Base-by-base conservation (phyloP, 345 rosid genomes). In the Combretum micranthum region DNA sequence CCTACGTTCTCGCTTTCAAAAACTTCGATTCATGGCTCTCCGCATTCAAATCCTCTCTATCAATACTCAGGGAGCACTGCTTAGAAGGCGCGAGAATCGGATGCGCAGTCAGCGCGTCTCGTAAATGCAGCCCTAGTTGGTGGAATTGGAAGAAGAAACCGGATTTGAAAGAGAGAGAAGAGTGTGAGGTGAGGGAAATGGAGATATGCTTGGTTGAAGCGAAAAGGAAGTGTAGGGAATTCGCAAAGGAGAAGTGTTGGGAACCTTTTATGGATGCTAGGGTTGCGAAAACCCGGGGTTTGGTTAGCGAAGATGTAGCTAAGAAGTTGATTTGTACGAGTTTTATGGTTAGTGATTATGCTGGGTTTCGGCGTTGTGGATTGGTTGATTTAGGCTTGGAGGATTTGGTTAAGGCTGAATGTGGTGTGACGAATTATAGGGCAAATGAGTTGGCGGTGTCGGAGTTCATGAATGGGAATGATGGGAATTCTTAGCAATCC, bases 121-220 rank as follows among this genome's bases (percentile, higher is more conserved):
- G 75, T 25, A 85, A 68, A 60, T 93, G 99, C 63, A 80, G 80
- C 68, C 85, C 84, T 10, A 80, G 89, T 0, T 89, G 96, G 97
- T 92, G 98, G 98, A 71, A 67, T 21, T 51, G 58, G 50, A 78
- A 76, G n/a, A n/a, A n/a, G 53, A 73, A 71, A 23, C 55, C 57
- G 19, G 80, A 81, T 50, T 69, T 78, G 68, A 81, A 67, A 66
- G 91, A 79, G 56, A 68, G 87, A 56, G 98, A 84, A 56, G 75
- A 32, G 45, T 86, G 96, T 72, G 98, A 92, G 67, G 86, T 66
- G 62, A 81, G 81, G 39, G 97, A 86, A 56, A 81, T 86, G 82
- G n/a, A 75, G 59, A 75, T 55, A 3, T 92, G 97, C 61, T 62
- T 86, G 60, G 77, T 43, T 21, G 80, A 77, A 1, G 84, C 88